Evolutionary conservation across 495 filamentous ascomycete genomes (phyloP).

Genomic region (Cladorrhinum samala): DNA sequence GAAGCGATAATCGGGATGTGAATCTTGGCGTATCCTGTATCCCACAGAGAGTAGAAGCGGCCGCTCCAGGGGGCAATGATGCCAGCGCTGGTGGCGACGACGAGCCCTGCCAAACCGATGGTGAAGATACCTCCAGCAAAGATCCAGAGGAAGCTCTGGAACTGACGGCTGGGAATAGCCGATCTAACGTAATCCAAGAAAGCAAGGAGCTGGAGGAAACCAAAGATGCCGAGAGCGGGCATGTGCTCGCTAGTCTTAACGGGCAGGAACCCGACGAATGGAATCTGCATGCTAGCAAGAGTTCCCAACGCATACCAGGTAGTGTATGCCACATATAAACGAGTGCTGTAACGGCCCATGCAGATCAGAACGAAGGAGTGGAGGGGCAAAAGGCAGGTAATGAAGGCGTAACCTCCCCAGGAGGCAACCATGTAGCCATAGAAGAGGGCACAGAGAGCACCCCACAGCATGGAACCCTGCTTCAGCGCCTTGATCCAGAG

Average conservation of each 20-base stretch:
- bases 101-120: constrained; percentile 57
- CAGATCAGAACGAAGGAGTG: constrained; percentile 92
- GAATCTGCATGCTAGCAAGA: constrained; percentile 98
- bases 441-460: constrained; percentile 87
- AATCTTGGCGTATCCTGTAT: constrained; percentile 98
- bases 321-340: constrained; percentile 92
- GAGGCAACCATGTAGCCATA: constrained; percentile 99
- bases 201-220: constrained; percentile 86
- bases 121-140: constrained; percentile 63
- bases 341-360: constrained; percentile 94
- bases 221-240: constrained; percentile 94
- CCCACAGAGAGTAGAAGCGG: constrained; percentile 99
- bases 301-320: constrained; percentile 98
- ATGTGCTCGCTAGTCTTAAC: constrained; percentile 98
- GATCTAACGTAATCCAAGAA: constrained; percentile 87
- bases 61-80: constrained; percentile 97
- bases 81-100: constrained; percentile 77
- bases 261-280: constrained; percentile 95
- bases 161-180: constrained; percentile 85
- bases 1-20: constrained; percentile 99
- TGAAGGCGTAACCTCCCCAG: constrained; percentile 99
- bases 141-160: constrained; percentile 81
- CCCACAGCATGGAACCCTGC: constrained; percentile 92
- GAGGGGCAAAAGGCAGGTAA: constrained; percentile 93
- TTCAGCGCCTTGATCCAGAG: constrained; percentile 99